Evolutionary conservation across 306 rosid genomes (phyloP), one percentile per base, ranked within the genome.

Genomic region (Cajanus cajan): DNA sequence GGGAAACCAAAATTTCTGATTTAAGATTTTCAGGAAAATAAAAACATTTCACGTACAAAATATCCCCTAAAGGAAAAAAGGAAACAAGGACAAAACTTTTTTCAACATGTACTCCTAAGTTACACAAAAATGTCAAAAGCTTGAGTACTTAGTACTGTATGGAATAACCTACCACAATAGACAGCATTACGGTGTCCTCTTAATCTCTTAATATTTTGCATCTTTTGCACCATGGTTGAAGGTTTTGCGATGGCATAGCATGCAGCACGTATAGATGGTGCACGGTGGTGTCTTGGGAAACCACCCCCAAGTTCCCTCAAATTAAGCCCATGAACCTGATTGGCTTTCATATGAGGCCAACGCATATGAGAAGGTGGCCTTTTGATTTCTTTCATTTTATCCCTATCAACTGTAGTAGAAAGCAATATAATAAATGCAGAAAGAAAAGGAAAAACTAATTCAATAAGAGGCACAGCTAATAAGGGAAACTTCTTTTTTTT

Each of bases 241-340:
- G 99, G 98, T 85, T 96, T 96, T 34, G 98, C 99, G 69, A 96
- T 86, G 80, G 94, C 94, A 88, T 96, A 96, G 82, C 97, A 91
- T 59, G 99, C 98, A 41, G 96, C 96, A 68, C 96, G 99, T 69
- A 96, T 84, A 57, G 99, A 91, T 13, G 99, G 96, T 55, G 93
- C 99, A 78, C 97, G 97, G 31, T 90, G 94, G 73, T 96, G 99
- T 88, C 97, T 87, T 6, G 97, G 51, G 80, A 96, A 96, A 79
- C 99, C 99, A 68, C 99, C 99, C 74, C 99, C 99, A 72, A 96
- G 91, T 89, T 96, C 99, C 85, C 99, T 93, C 83, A 96, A 91
- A 85, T 85, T 61, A 64, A 96, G 84, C 76, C 98, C 99, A 68
- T 87, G 98, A 82, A 96, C 93, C 82, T 93, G 98, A 88, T 96